Evolutionary conservation across 768 basidiomycete genomes (phyloP), one percentile per base, ranked within the genome.

Genomic region (Termitomyces sp.): DNA sequence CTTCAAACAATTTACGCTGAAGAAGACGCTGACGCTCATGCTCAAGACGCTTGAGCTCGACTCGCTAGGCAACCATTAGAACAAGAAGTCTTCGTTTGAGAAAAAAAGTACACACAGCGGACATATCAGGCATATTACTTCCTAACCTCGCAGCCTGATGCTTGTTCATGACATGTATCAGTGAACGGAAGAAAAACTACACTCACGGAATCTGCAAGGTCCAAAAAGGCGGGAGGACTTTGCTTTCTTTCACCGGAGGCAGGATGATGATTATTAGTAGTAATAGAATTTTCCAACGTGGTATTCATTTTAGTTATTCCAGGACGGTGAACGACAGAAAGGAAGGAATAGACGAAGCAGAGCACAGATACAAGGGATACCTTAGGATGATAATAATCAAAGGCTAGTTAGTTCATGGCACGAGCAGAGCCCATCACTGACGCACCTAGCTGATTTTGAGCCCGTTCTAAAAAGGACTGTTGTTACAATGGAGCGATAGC

Each of bases 1-100:
- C 93, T 74, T 98, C 95, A 72, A 98, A 98, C 67, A 92, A 75
- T 74, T 87, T 89, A 70, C 94, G 88, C 71, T 96, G 95, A 46
- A 91, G 71, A 41, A 77, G 77, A 62, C 95, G 92, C 74, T 95
- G 92, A 54, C 91, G 87, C 74, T 97, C 94, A 69, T 98, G 93
- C 72, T 95, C 88, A 63, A 91, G 75, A 65, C 94, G 89, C 72
- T 95, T 97, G 69, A 93, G 79, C 71, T 95, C 93, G 61, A 94
- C 88, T 67, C 91, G 90, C 89, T 92, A 48, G 43, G 26, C n/a
- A 14, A 61, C 55, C 36, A 65, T 59, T n/a, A 67, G 54, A 35
- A 28, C 40, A 4, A 33, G 23, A 36, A 55, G 50, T 40, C 26
- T 5, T 55, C 32, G 36, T 51, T 16, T 33, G 33, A 63, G 47